phyloP scores from a whole-genome alignment of 1,284 basidiomycete genomes.

The Rugosomyces carneus region DNA sequence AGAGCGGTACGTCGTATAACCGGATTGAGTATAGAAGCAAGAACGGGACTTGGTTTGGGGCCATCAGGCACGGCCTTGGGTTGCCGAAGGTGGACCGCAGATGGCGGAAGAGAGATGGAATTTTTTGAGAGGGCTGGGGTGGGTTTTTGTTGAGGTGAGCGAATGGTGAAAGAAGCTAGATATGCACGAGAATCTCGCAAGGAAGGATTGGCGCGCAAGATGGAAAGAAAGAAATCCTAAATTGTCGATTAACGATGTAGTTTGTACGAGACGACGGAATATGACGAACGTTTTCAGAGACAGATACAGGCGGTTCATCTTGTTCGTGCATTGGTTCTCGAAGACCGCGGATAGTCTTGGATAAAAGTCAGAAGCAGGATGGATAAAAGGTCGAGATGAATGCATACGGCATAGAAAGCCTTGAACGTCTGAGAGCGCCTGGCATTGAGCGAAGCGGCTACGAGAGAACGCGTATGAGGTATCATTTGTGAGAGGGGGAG shows the following conservation, averaged over 20 bases:
- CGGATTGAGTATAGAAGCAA: conserved; percentile 83
- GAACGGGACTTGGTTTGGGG: conserved; percentile 49
- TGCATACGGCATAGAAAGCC: conserved; percentile 57
- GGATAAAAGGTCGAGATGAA: not conserved
- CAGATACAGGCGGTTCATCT: conserved; percentile 43
- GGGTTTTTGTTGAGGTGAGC: conserved; percentile 32
- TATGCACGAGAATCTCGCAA: conserved; percentile 87
- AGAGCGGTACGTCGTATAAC: conserved; percentile 82
- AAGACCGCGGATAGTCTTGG: conserved; percentile 47
- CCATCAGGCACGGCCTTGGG: conserved; percentile 23
- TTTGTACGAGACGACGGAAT: not conserved
- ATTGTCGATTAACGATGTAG: conserved; percentile 3
- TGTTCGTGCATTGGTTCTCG: conserved; percentile 32
- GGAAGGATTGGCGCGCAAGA: conserved; percentile 91
- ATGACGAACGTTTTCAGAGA: conserved; percentile 44
- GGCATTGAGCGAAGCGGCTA: conserved; percentile 24
- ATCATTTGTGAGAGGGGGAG: conserved; percentile 23
- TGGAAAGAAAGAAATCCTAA: conserved; percentile 95
- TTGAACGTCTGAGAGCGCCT: conserved; percentile 38
- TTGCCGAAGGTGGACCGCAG: conserved; percentile 17
- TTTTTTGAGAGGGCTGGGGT: conserved; percentile 18
- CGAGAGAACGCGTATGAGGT: conserved; percentile 21
- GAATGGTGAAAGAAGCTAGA: conserved; percentile 77
- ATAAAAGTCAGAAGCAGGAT: conserved; percentile 13
- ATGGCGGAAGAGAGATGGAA: conserved; percentile 20